Evolutionary conservation across 108 stramenopile genomes (phyloP).

Genomic region (Schizochytrium sp.): DNA sequence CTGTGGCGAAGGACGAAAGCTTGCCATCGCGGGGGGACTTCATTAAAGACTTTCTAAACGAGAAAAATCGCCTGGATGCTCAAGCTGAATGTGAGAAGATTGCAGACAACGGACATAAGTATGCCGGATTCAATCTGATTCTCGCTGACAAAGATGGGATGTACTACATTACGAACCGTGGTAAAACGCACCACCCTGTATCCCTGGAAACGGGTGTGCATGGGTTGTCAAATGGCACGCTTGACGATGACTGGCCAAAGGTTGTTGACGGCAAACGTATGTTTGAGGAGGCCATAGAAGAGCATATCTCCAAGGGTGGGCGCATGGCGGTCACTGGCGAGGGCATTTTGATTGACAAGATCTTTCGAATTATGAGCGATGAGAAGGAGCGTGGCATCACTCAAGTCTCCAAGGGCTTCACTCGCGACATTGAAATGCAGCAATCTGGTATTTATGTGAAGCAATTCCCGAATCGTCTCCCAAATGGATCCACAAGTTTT

Average conservation of each 20-base stretch:
- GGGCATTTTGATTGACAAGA: slow-evolving; percentile 17
- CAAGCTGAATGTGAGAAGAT: not conserved
- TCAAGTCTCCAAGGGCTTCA: not conserved
- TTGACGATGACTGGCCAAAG: slow-evolving; percentile 46
- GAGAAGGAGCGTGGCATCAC: not conserved
- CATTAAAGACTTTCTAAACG: not conserved
- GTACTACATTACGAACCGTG: slow-evolving; percentile 21
- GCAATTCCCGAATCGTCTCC: not conserved
- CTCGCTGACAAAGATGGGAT: slow-evolving; percentile 38
- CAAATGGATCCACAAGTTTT: not conserved
- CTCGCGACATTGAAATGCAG: not conserved
- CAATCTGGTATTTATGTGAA: slow-evolving; percentile 9
- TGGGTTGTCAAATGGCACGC: slow-evolving; percentile 16
- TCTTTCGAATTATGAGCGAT: slow-evolving; percentile 44
- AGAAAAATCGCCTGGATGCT: not conserved
- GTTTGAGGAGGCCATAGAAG: slow-evolving; percentile 24
- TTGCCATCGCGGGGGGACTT: slow-evolving; percentile 7
- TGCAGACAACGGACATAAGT: not conserved
- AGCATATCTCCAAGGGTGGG: slow-evolving; percentile 19
- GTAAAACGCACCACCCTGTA: not conserved
- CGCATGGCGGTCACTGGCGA: slow-evolving; percentile 8
- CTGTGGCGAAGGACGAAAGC: not conserved
- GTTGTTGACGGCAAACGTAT: slow-evolving; percentile 34
- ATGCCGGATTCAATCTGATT: slow-evolving; percentile 9
- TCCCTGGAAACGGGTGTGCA: slow-evolving; percentile 46